phyloP scores from a whole-genome alignment of 2,329 filamentous ascomycete species.

The Fusarium begoniae region DNA sequence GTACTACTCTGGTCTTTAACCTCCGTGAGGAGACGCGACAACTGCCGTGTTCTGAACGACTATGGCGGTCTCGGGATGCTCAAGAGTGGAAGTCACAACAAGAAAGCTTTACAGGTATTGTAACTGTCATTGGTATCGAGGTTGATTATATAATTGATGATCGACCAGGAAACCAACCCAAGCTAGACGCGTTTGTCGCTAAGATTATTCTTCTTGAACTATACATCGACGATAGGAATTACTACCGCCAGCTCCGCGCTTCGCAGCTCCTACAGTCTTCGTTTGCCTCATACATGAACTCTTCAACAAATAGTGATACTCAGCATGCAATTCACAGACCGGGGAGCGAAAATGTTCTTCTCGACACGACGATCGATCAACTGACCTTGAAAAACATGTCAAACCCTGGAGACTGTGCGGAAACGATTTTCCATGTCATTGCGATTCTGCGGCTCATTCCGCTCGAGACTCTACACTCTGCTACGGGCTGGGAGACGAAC shows the following conservation, averaged over 20 bases:
- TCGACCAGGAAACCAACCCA: rapidly evolving
- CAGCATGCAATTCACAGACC: rapidly evolving
- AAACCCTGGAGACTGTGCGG: rapidly evolving
- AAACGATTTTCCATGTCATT: background rate
- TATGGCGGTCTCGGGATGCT: background rate
- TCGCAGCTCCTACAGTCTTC: background rate
- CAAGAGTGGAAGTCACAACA: background rate
- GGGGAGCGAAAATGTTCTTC: background rate
- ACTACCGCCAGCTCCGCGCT: background rate
- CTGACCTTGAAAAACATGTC: rapidly evolving
- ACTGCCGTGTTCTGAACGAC: background rate
- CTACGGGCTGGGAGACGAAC: background rate
- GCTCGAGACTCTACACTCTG: background rate
- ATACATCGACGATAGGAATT: background rate
- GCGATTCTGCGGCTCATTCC: background rate
- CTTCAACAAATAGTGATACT: rapidly evolving
- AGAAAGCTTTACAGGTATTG: background rate
- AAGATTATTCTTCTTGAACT: background rate
- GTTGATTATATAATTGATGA: background rate
- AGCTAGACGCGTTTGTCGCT: background rate
- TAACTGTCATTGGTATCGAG: rapidly evolving
- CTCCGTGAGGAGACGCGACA: background rate
- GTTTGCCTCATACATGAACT: rapidly evolving
- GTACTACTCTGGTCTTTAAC: background rate
- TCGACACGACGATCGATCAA: background rate